These are phyloP conservation scores for Hypericum androsaemum DNA, from an alignment of 345 rosid species.

Conservation along the genomic window DNA sequence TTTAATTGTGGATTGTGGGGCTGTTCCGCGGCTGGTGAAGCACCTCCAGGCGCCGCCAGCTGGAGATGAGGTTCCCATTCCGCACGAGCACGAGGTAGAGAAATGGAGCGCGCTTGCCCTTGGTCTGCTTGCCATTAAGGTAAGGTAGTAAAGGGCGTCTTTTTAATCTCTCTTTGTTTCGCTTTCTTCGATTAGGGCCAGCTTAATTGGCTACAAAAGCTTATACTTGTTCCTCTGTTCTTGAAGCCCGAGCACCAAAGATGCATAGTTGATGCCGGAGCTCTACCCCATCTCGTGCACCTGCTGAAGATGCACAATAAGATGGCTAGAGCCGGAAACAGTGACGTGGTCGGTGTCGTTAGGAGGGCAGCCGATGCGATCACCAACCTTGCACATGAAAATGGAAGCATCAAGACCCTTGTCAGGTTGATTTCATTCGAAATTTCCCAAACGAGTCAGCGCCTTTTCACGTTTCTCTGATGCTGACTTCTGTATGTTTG, in stretches of 20 bases:
- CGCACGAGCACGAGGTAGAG: slow-evolving; percentile 94
- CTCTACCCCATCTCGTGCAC: slow-evolving; percentile 68
- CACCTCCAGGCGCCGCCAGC: slow-evolving; percentile 67
- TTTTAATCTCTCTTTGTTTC: slow-evolving; percentile 5
- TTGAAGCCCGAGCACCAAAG: slow-evolving; percentile 94
- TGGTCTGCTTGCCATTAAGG: slow-evolving; percentile 97
- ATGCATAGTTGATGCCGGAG: slow-evolving; percentile 85
- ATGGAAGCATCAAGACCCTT: slow-evolving; percentile 87
- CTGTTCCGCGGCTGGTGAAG: slow-evolving; percentile 45
- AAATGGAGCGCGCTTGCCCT: slow-evolving; percentile 96
- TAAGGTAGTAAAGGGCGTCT: slow-evolving; percentile 39
- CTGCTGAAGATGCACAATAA: slow-evolving; percentile 58
- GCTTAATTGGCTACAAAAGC: not conserved
- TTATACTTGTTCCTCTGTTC: slow-evolving; percentile 11
- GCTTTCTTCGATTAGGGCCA: not conserved
- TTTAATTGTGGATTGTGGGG: slow-evolving; percentile 49
- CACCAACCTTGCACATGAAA: slow-evolving; percentile 97
- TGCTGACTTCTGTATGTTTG: too few relatives aligned
- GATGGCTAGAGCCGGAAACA: slow-evolving; percentile 42
- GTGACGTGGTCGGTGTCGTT: slow-evolving; percentile 76
- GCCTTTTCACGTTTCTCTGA: too few relatives aligned
- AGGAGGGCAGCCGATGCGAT: slow-evolving; percentile 98
- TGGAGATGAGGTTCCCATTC: slow-evolving; percentile 34
- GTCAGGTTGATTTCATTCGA: slow-evolving; percentile 63
- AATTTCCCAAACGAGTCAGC: too few relatives aligned